Percentiles rank a stretch among this genome's conserved stretches.
These are phyloP conservation scores for Tolypocladium ovalisporum DNA, from an alignment of 2,329 filamentous ascomycete genomes.

Conservation along the genomic window DNA sequence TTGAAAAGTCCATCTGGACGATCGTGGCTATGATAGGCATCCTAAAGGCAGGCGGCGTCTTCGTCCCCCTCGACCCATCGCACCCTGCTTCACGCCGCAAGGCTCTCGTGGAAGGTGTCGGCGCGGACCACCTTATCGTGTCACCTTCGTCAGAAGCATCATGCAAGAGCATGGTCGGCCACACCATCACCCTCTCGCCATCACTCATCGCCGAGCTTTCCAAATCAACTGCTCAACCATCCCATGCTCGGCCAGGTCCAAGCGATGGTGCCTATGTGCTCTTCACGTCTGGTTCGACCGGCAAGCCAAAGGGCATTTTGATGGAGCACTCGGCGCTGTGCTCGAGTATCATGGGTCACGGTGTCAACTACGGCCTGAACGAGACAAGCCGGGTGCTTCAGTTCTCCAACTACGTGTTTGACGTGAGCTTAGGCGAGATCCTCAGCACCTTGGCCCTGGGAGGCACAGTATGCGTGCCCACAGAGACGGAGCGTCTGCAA, in stretches of 20 bases:
- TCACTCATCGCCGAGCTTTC: not conserved
- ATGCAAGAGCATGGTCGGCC: not conserved
- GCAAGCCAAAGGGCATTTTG: conserved; percentile 15
- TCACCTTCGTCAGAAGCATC: not conserved
- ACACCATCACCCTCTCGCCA: not conserved
- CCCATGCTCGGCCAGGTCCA: not conserved
- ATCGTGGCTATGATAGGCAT: conserved; percentile 11
- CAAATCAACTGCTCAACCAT: not conserved
- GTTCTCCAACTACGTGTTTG: conserved; percentile 39
- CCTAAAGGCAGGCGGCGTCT: conserved; percentile 14
- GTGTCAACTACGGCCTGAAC: conserved; percentile 32
- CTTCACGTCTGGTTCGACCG: conserved; percentile 18
- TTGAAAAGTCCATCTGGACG: conserved; percentile 2
- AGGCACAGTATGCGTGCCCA: conserved; percentile 11
- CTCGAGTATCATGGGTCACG: conserved; percentile 37
- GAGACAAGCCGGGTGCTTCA: conserved; percentile 38
- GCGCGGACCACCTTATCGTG: not conserved
- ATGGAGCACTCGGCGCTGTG: conserved; percentile 39
- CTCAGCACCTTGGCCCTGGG: conserved; percentile 10
- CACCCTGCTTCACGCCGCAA: conserved; percentile 2
- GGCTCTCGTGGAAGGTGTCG: not conserved
- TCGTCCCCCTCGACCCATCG: conserved; percentile 14
- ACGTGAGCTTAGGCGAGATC: conserved; percentile 27
- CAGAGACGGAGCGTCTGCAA: conserved; percentile 8
- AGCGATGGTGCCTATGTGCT: conserved; percentile 11